These are phyloP conservation scores for Madurella fahalii DNA, from an alignment of 2,329 filamentous ascomycete species.

Conservation along the genomic window DNA sequence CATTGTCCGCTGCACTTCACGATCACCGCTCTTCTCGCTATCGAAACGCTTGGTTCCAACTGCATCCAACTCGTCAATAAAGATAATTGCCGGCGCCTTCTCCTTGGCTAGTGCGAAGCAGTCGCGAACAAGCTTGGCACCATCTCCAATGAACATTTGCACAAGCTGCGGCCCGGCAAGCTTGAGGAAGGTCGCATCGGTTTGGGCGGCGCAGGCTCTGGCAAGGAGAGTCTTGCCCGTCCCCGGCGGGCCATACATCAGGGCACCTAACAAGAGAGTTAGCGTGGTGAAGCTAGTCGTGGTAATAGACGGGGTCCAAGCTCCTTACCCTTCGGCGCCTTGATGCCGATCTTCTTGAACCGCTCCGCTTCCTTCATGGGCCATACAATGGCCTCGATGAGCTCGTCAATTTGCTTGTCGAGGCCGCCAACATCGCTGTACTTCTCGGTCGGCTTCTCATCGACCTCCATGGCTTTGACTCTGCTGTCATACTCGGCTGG, in stretches of 20 bases:
- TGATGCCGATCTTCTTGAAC: slow-evolving; percentile 99
- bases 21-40: slow-evolving; percentile 94
- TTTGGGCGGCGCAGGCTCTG: slow-evolving; percentile 94
- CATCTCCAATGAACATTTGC: slow-evolving; percentile 99
- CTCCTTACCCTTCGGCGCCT: slow-evolving; percentile 86
- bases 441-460: slow-evolving; percentile 99
- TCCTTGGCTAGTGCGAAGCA: slow-evolving; percentile 97
- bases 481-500: slow-evolving; percentile 97
- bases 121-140: slow-evolving; percentile 94
- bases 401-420: slow-evolving; percentile 98
- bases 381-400: slow-evolving; percentile 98
- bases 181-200: slow-evolving; percentile 97
- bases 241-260: slow-evolving; percentile 95
- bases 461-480: slow-evolving; percentile 99
- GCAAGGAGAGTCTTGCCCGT: slow-evolving; percentile 90
- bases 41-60: slow-evolving; percentile 99
- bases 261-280: slow-evolving; percentile 59
- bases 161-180: slow-evolving; percentile 95
- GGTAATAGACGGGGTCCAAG: neutral
- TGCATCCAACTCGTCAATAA: slow-evolving; percentile 97
- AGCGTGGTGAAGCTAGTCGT: slow-evolving; percentile 2
- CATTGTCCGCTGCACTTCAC: slow-evolving; percentile 98
- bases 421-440: slow-evolving; percentile 96
- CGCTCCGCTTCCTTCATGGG: slow-evolving; percentile 99
- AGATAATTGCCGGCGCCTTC: slow-evolving; percentile 98